Evolutionary conservation across 805 yeast genomes (phyloP).

Genomic region (Kurtzmaniella fragi): DNA sequence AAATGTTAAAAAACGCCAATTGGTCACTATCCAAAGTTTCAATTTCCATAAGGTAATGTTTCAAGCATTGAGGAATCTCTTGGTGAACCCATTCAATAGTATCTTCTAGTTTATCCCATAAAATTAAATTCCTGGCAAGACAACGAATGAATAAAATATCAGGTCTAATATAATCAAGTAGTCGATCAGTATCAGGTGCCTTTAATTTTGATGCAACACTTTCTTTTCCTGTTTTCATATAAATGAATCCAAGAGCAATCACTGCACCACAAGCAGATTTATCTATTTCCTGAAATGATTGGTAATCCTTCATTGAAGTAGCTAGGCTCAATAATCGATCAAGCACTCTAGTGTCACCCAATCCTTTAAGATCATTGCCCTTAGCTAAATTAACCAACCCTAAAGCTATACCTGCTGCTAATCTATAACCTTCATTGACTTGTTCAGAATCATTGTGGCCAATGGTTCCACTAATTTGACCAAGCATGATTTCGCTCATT

Average conservation of each 20-base stretch:
- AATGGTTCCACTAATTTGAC: slow-evolving; percentile 59
- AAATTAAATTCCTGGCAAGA: slow-evolving; percentile 56
- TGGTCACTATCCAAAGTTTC: slow-evolving; percentile 51
- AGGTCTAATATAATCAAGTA: slow-evolving; percentile 71
- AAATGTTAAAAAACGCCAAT: slow-evolving; percentile 54
- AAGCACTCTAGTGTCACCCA: slow-evolving; percentile 59
- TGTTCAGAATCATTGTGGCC: slow-evolving; percentile 49
- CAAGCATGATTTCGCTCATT: slow-evolving; percentile 73
- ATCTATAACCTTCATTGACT: slow-evolving; percentile 73
- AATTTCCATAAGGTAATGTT: slow-evolving; percentile 20
- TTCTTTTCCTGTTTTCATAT: slow-evolving; percentile 57
- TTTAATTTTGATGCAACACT: slow-evolving; percentile 57
- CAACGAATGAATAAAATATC: slow-evolving; percentile 66
- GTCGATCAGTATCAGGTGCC: slow-evolving; percentile 55
- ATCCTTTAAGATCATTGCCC: slow-evolving; percentile 56
- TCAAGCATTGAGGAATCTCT: slow-evolving; percentile 48
- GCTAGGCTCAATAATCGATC: slow-evolving; percentile 58
- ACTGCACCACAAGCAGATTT: slow-evolving; percentile 71
- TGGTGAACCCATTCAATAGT: slow-evolving; percentile 50
- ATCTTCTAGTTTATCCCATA: slow-evolving; percentile 63
- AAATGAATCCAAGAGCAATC: slow-evolving; percentile 69
- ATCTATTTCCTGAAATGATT: slow-evolving; percentile 52
- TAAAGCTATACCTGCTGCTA: slow-evolving; percentile 83
- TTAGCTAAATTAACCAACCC: slow-evolving; percentile 82
- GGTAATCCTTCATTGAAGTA: slow-evolving; percentile 56